Base-by-base conservation (phyloP, 1,284 basidiomycete genomes). In the Erythrobasidium hasegawianum region DNA sequence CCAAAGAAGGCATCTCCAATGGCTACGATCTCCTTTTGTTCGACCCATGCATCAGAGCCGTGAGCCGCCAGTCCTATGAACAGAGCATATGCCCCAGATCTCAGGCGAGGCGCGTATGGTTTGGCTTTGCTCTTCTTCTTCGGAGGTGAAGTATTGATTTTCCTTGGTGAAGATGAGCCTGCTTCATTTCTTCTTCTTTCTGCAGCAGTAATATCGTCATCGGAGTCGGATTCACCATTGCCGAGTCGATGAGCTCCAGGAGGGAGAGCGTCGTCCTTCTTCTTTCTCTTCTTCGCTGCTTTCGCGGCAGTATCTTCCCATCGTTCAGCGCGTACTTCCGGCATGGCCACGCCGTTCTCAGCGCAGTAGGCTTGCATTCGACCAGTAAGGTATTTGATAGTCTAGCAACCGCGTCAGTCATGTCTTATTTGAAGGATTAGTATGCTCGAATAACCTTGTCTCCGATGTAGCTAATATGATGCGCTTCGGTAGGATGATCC, bases 261-360 rank as follows among this genome's bases (percentile, higher is more conserved):
- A 33, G 54, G 29, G 8, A 18, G 53, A 20, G 20, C 41, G n/a
- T 20, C 29, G 24, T 26, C 56, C 9, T 18, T 45, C n/a, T 65
- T 50, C 29, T 50, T 57, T 27, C 62, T 54, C 56, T 65, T 58
- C 56, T 65, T 65, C 9, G 50, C 54, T 56, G 55, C 33, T 56
- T 65, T 58, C 29, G 62, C 62, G 27, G 62, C 62, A 33, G 45
- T 52, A 2, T 45, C 16, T 39, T 65, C 55, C n/a, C 57, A 65
- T 11, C 27, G 50, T 8, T 40, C 50, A 14, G 27, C 14, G 16
- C 33, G 20, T 7, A 47, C 22, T 18, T 39, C 39, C 9, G 55
- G 62, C 55, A 65, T 57, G 2, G 24, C 24, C 2, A 65, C 18
- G 7, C 38, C 43, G 27, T 57, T 27, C 11, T 57, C 62, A 27